phyloP scores from a whole-genome alignment of 768 basidiomycete genomes.

The Crassisporium funariophilum region DNA sequence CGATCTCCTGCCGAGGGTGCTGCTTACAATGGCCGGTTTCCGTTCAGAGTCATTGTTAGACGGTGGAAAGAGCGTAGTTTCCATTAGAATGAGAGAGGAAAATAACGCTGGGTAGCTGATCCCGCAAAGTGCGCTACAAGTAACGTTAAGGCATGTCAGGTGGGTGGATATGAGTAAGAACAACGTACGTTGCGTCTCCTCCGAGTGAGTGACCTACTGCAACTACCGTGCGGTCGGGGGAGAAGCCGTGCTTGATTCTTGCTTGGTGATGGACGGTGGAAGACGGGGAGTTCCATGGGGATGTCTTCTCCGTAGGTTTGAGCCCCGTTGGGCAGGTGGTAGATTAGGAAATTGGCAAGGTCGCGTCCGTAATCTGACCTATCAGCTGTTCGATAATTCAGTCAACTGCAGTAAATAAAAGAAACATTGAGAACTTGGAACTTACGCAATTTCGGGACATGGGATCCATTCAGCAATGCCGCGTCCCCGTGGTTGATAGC shows the following conservation, averaged over 20 bases:
- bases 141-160: not conserved
- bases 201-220: conserved; percentile 29
- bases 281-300: conserved; percentile 14
- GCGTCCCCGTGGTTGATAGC: conserved; percentile 28
- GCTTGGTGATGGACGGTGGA: not conserved
- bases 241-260: conserved; percentile 19
- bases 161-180: not conserved
- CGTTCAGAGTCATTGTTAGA: conserved; percentile 4
- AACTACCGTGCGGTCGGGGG: conserved; percentile 16
- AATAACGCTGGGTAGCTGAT: conserved; percentile 25
- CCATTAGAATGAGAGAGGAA: conserved; percentile 17
- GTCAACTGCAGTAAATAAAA: not conserved
- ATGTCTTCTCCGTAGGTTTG: conserved; percentile 17
- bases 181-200: conserved; percentile 23
- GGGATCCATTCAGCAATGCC: conserved; percentile 20
- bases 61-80: conserved; percentile 23
- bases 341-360: conserved; percentile 26
- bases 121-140: conserved; percentile 18
- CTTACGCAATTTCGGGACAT: conserved; percentile 26
- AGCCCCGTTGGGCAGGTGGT: conserved; percentile 20
- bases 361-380: conserved; percentile 29
- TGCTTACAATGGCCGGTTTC: conserved; percentile 6
- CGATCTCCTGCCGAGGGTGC: conserved; percentile 20
- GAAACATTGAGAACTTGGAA: not conserved
- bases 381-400: conserved; percentile 18